Evolutionary conservation across 2,329 filamentous ascomycete species (phyloP), one percentile per base, ranked within the genome.

Genomic region (Exserohilum rostratum): DNA sequence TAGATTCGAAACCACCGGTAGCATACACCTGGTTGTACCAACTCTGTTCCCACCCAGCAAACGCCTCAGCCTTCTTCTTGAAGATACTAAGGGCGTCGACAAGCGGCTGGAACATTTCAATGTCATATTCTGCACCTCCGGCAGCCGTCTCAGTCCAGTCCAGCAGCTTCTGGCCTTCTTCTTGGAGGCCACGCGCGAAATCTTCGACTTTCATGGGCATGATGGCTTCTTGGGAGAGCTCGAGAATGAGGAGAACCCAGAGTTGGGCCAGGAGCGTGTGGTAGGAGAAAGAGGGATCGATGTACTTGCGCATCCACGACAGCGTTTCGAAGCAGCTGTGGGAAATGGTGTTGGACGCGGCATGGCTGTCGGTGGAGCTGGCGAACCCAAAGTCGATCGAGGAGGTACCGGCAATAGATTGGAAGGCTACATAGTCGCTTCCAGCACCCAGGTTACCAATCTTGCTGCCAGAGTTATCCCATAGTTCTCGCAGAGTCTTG

Each of bases 301-400:
- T 88, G 55, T 90, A 86, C 33, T 82, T 83, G 22, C 87, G 81
- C 83, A 98, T 91, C 87, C 91, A 93, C 39, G 92, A 88, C 65
- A 90, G 93, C 49, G 87, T 96, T 70, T 98, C 93, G 76, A 96
- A 96, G 76, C 90, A 95, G 56, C 89, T 93, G 74, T 92, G 88
- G 46, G 88, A 86, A 0, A 93, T 91, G 66, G 84, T 89, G 10
- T 75, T 76, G 37, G 79, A 75, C 6, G 83, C 79, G 1, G 69
- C 66, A 1, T 51, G 38, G 30, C 43, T 46, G 20, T 61, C 45
- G 17, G 42, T 50, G 15, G 57, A 44, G 39, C 89, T 90, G 33
- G 79, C 76, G 69, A 99, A 98, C 25, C 85, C 83, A 61, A 99
- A 85, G 72, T 98, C 92, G 51, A 99, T 81, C 10, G 90, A 93